Evolutionary conservation across 208 protist species (phyloP).

Genomic region (Crithidia bombi): DNA sequence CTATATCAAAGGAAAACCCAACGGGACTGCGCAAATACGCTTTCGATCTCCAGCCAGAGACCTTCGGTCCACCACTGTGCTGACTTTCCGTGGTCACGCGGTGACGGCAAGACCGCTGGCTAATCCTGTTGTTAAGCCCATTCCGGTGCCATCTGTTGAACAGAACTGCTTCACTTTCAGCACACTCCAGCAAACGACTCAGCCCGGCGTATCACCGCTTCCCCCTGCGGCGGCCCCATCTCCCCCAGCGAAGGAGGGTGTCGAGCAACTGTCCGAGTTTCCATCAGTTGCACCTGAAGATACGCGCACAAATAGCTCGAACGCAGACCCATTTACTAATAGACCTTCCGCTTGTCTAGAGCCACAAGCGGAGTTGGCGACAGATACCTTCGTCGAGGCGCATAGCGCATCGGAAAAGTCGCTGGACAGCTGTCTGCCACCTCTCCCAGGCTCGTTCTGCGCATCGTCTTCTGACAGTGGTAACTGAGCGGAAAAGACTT

Average conservation of each 20-base stretch:
- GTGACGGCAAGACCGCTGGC: neutral
- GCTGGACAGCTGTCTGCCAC: neutral
- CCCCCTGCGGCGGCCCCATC: too few species aligned
- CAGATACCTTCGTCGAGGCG: neutral
- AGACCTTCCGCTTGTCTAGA: too few species aligned
- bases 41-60: conserved; percentile 3
- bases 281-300: too few species aligned
- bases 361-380: neutral
- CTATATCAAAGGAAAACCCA: neutral
- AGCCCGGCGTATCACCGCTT: too few species aligned
- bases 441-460: conserved; percentile 8
- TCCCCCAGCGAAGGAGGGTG: too few species aligned
- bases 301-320: too few species aligned
- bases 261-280: too few species aligned
- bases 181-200: neutral
- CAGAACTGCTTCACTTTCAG: too few species aligned
- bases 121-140: neutral
- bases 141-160: too few species aligned
- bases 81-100: neutral
- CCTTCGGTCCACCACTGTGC: neutral
- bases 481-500: neutral
- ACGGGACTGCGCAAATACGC: neutral
- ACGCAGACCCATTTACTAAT: neutral
- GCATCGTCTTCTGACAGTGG: neutral
- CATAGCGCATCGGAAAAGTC: neutral